Conservation (phyloP, 345 rosid species). For the Salix caprea region DNA sequence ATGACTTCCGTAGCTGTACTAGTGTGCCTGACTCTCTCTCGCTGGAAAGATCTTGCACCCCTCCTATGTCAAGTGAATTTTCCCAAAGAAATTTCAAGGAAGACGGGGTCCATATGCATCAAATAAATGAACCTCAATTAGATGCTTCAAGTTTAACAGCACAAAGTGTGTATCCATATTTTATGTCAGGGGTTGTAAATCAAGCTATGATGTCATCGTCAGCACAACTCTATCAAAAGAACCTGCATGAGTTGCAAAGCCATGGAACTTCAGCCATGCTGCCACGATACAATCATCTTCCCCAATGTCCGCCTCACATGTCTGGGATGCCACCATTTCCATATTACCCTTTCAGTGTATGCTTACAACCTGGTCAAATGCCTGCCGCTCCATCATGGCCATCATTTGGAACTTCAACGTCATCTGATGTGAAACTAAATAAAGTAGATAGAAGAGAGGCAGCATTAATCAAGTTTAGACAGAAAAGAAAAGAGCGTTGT, state of each 20-base stretch:
- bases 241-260: conserved; percentile 46
- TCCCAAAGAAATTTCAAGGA: conserved; percentile 41
- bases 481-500: conserved; percentile 89
- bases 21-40: conserved; percentile 52
- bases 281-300: conserved; percentile 67
- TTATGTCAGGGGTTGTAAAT: conserved; percentile 68
- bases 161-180: conserved; percentile 59
- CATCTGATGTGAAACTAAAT: conserved; percentile 49
- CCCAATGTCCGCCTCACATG: conserved; percentile 52
- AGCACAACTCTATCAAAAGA: conserved; percentile 49
- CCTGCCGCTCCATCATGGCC: conserved; percentile 58
- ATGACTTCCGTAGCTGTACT: conserved; percentile 50
- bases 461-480: conserved; percentile 84
- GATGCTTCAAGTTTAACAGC: conserved; percentile 45
- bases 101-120: conserved; percentile 35
- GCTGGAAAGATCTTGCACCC: conserved; percentile 58
- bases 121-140: conserved; percentile 43
- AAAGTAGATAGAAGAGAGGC: conserved; percentile 86
- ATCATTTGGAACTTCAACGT: conserved; percentile 48
- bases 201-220: conserved; percentile 71
- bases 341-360: conserved; percentile 59
- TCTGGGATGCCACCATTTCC: conserved; percentile 65
- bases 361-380: conserved; percentile 65
- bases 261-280: conserved; percentile 43
- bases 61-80: conserved; percentile 51